phyloP scores from a whole-genome alignment of 164 flowering plant species.

The Houttuynia cordata region DNA sequence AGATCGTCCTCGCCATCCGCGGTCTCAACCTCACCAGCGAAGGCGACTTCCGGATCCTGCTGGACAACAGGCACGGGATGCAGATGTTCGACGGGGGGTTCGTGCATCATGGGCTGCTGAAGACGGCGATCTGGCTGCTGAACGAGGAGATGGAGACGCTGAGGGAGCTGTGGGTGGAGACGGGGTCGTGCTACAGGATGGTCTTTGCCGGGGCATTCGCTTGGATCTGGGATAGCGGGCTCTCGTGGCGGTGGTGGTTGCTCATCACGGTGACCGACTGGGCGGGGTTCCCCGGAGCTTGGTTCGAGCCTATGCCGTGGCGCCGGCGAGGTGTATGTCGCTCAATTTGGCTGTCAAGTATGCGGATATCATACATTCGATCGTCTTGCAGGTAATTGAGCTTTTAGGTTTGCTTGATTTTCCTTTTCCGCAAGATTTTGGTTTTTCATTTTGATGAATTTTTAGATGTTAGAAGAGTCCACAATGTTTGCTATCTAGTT shows the following conservation, averaged over 20 bases:
- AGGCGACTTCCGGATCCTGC: too few relatives aligned
- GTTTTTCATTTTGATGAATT: too few relatives aligned
- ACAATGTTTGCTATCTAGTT: too few relatives aligned
- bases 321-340: slow-evolving; percentile 52
- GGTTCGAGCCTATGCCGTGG: slow-evolving; percentile 50
- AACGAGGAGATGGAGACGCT: slow-evolving; percentile 58
- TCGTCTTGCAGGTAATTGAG: slow-evolving; percentile 44
- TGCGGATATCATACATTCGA: slow-evolving; percentile 58
- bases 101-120: slow-evolving; percentile 88
- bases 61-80: slow-evolving; percentile 55
- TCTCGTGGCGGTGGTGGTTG: slow-evolving; percentile 37
- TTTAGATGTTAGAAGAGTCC: too few relatives aligned
- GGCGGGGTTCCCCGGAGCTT: slow-evolving; percentile 38
- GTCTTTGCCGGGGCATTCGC: slow-evolving; percentile 80
- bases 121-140: slow-evolving; percentile 72
- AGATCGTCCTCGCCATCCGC: too few relatives aligned
- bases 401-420: neutral
- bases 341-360: slow-evolving; percentile 62
- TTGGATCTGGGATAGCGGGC: slow-evolving; percentile 71
- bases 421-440: too few relatives aligned
- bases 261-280: slow-evolving; percentile 33
- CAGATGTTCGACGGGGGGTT: slow-evolving; percentile 88
- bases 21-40: too few relatives aligned
- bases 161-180: slow-evolving; percentile 44
- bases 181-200: too few relatives aligned